phyloP scores from a whole-genome alignment of 1,284 basidiomycete genomes.

The Sporisorium exsertum region DNA sequence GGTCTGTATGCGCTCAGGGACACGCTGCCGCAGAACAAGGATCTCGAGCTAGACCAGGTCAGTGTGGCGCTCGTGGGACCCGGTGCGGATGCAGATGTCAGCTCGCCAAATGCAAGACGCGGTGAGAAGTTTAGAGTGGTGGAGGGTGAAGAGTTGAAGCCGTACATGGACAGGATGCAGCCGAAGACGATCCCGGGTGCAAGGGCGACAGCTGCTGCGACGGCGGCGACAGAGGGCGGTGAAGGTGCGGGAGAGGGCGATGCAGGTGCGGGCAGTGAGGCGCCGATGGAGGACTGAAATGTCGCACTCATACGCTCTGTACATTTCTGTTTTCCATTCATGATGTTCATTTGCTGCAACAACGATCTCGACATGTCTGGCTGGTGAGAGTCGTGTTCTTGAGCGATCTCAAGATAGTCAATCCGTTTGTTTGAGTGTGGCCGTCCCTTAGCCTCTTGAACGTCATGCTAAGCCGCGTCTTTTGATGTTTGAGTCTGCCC shows the following conservation, averaged over 20 bases:
- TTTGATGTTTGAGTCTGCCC: neutral
- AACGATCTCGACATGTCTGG: neutral
- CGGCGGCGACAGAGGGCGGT: neutral
- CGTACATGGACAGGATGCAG: constrained; percentile 59
- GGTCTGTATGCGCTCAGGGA: constrained; percentile 66
- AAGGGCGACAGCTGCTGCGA: constrained; percentile 12
- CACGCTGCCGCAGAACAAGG: constrained; percentile 68
- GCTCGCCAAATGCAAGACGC: constrained; percentile 46
- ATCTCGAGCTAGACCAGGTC: constrained; percentile 64
- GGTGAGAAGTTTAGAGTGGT: constrained; percentile 65
- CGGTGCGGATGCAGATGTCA: constrained; percentile 62
- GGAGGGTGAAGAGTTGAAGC: constrained; percentile 62
- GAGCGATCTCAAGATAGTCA: no score
- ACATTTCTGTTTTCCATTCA: neutral
- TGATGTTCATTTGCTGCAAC: neutral
- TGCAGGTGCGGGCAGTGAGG: constrained; percentile 26
- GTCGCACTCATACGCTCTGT: neutral
- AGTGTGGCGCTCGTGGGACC: constrained; percentile 66
- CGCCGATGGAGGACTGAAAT: constrained; percentile 52
- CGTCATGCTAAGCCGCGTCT: no score
- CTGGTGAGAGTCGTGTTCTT: neutral
- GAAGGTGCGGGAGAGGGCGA: neutral
- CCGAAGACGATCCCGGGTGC: constrained; percentile 41
- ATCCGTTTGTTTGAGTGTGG: neutral
- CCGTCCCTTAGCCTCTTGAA: neutral